phyloP scores from a whole-genome alignment of 2,329 filamentous ascomycete species.

The Colletotrichum lentis region DNA sequence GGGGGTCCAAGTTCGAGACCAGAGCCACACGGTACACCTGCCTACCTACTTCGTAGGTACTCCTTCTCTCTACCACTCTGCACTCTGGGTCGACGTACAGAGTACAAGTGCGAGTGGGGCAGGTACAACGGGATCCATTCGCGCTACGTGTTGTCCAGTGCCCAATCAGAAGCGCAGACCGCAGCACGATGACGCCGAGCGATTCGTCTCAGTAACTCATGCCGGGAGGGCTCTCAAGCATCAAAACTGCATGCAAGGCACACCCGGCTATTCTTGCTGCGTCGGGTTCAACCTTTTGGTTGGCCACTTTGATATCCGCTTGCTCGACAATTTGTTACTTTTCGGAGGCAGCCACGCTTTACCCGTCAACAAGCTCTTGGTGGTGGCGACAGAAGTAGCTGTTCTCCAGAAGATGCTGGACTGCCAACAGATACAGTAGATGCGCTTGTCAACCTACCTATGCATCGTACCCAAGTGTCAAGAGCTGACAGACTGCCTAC shows the following conservation, averaged over 20 bases:
- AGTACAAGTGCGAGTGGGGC: not conserved
- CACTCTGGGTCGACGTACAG: too few species aligned
- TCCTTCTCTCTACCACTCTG: not conserved
- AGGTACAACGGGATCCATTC: not conserved
- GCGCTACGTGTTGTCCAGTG: not conserved
- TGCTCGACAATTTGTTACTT: not conserved
- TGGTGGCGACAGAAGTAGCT: not conserved
- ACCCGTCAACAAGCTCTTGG: not conserved
- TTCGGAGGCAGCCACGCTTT: not conserved
- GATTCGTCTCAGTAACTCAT: conserved; percentile 20
- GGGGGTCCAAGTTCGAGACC: not conserved
- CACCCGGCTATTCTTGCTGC: conserved; percentile 28
- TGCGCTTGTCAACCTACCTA: not conserved
- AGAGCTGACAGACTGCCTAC: not conserved
- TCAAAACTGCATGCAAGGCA: conserved; percentile 33
- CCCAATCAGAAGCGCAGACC: conserved; percentile 19
- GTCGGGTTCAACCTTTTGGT: not conserved
- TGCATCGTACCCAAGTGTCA: too few species aligned
- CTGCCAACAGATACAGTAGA: not conserved
- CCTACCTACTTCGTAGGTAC: too few species aligned
- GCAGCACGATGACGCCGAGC: conserved; percentile 30
- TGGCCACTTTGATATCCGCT: not conserved
- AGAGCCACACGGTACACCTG: conserved; percentile 3
- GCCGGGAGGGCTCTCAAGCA: conserved; percentile 20
- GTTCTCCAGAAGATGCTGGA: not conserved